Percentiles rank a stretch among this genome's conserved stretches.
These are phyloP conservation scores for Physcomitrium patens DNA, from an alignment of 225 moss, liverwort and hornwort genomes.

Conservation along the genomic window DNA sequence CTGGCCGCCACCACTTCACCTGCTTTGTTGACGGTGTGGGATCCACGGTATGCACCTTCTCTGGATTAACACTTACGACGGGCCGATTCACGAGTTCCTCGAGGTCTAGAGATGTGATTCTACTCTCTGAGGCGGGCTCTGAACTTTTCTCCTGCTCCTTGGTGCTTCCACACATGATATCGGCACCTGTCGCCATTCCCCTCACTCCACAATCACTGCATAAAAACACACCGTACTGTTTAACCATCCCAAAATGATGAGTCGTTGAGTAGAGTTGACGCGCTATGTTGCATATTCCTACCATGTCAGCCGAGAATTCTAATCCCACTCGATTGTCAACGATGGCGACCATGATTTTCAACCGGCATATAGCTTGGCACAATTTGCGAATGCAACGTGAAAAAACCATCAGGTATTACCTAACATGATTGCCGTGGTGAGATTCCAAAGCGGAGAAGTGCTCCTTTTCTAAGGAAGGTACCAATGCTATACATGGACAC, in stretches of 20 bases:
- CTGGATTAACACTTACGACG: conserved; percentile 3
- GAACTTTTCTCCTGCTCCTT: background rate
- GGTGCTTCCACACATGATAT: conserved; percentile 27
- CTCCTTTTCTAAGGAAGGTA: no score
- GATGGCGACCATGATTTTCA: no score
- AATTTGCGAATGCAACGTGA: no score
- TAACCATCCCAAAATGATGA: no score
- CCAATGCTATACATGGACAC: no score
- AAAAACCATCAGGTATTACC: no score
- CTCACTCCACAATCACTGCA: conserved; percentile 31
- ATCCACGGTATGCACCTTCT: background rate
- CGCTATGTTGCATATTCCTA: background rate
- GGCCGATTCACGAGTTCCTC: background rate
- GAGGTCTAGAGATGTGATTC: background rate
- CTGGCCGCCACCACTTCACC: conserved; percentile 53
- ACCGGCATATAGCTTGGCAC: no score
- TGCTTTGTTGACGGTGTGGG: conserved; percentile 7
- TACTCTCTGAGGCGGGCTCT: background rate
- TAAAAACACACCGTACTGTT: background rate
- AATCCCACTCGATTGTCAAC: no score
- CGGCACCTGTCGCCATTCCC: conserved; percentile 30
- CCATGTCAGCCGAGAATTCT: background rate
- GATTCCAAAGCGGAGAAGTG: no score
- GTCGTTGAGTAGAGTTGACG: no score
- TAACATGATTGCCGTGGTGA: no score